Evolutionary conservation across 129 eudicot species (phyloP).

Genomic region (Artemisia annua): DNA sequence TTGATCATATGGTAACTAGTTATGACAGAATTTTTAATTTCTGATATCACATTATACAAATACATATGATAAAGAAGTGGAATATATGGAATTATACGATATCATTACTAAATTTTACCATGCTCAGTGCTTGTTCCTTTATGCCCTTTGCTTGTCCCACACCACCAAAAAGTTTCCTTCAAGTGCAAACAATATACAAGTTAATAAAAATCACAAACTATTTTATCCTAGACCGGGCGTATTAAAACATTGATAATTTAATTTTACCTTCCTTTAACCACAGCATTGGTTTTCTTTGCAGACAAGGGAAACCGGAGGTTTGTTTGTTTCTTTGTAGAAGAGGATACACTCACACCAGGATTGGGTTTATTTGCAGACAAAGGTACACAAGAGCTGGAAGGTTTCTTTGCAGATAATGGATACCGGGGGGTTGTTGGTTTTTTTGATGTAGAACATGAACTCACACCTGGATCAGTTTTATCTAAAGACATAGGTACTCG

Average conservation of each 20-base stretch:
- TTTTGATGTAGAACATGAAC: constrained; percentile 36
- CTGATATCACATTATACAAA: not conserved
- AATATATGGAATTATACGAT: constrained; percentile 2
- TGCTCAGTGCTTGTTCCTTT: constrained; percentile 37
- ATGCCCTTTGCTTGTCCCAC: constrained; percentile 23
- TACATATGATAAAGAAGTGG: not conserved
- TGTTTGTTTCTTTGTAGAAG: constrained; percentile 30
- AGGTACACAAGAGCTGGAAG: constrained; percentile 1
- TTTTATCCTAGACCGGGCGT: not conserved
- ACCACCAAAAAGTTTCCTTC: constrained; percentile 60
- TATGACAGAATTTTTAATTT: constrained; percentile 1
- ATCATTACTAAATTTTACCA: constrained; percentile 17
- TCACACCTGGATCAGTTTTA: constrained; percentile 23
- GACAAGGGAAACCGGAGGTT: constrained; percentile 36
- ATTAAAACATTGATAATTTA: not conserved
- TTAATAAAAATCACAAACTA: constrained; percentile 1
- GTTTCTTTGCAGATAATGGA: constrained; percentile 36
- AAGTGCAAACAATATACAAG: constrained; percentile 16
- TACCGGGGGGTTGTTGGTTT: constrained; percentile 33
- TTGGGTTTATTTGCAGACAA: constrained; percentile 30
- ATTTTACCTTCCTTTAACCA: constrained; percentile 59
- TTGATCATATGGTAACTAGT: constrained; percentile 1
- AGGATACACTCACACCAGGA: not conserved
- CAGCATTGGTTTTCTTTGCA: constrained; percentile 32
- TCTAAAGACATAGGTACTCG: constrained; percentile 11